phyloP scores from a whole-genome alignment of 78 protist species.

The Dictyostelium capitatum region DNA sequence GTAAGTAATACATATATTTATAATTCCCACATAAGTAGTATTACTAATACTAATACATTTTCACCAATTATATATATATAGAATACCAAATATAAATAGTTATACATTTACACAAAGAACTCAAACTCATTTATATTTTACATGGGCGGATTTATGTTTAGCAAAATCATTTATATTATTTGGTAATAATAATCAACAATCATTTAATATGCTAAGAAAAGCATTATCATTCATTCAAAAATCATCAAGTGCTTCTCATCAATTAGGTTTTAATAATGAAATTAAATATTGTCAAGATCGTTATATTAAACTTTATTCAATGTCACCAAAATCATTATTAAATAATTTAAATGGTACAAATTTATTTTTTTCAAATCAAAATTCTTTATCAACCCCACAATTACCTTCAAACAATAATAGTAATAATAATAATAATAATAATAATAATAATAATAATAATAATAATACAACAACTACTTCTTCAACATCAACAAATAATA shows the following conservation, averaged over 20 bases:
- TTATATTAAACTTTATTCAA: slow-evolving; percentile 6
- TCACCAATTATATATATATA: too few species aligned
- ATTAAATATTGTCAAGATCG: slow-evolving; percentile 44
- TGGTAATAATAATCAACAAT: slow-evolving; percentile 7
- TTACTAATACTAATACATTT: too few species aligned
- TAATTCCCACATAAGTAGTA: too few species aligned
- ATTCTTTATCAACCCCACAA: too few species aligned
- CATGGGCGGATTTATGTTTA: slow-evolving; percentile 47
- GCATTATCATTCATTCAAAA: slow-evolving; percentile 16
- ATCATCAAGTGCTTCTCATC: slow-evolving; percentile 19
- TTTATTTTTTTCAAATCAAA: slow-evolving; percentile 2
- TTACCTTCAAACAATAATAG: neutral
- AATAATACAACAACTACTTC: too few species aligned
- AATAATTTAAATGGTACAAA: slow-evolving; percentile 25
- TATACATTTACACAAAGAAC: slow-evolving; percentile 54
- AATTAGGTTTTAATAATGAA: slow-evolving; percentile 69
- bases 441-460: neutral
- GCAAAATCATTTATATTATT: slow-evolving; percentile 7
- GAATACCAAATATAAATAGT: slow-evolving; percentile 38
- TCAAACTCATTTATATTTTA: slow-evolving; percentile 50
- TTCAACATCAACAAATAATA: neutral
- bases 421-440: neutral
- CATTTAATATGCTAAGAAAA: slow-evolving; percentile 25
- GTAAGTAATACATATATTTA: neutral
- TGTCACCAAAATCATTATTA: slow-evolving; percentile 14